phyloP scores from a whole-genome alignment of 805 yeast species.

The Candida saitoana region DNA sequence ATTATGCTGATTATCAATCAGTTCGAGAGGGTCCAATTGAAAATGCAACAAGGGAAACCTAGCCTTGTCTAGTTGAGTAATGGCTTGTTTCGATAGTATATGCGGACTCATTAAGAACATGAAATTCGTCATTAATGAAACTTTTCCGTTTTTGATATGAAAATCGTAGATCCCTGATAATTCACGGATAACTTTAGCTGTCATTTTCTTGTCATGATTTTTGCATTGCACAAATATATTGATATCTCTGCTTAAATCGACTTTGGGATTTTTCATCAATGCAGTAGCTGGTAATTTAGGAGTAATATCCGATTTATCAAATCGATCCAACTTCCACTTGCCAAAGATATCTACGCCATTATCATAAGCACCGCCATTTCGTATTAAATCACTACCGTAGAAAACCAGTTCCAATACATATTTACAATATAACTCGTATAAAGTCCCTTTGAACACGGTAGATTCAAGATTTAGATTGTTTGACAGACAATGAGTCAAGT shows the following conservation, averaged over 20 bases:
- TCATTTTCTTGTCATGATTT: slow-evolving; percentile 40
- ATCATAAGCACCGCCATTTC: slow-evolving; percentile 55
- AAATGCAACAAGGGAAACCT: slow-evolving; percentile 44
- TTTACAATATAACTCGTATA: slow-evolving; percentile 48
- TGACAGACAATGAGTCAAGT: slow-evolving; percentile 24
- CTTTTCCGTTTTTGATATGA: slow-evolving; percentile 23
- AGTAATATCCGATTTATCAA: slow-evolving; percentile 10
- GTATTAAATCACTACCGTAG: slow-evolving; percentile 32
- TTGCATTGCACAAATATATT: slow-evolving; percentile 54
- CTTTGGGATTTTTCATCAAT: slow-evolving; percentile 7
- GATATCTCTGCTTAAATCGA: slow-evolving; percentile 23
- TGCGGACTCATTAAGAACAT: slow-evolving; percentile 46
- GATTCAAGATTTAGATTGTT: slow-evolving; percentile 23
- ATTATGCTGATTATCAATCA: slow-evolving; percentile 5
- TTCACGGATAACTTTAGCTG: slow-evolving; percentile 49
- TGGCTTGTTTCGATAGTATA: slow-evolving; percentile 45
- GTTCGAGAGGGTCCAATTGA: slow-evolving; percentile 31
- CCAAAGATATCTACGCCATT: slow-evolving; percentile 56
- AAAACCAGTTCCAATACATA: slow-evolving; percentile 35
- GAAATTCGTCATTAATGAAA: slow-evolving; percentile 16
- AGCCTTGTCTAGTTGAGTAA: slow-evolving; percentile 41
- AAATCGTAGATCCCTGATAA: slow-evolving; percentile 47
- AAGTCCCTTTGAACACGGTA: slow-evolving; percentile 50
- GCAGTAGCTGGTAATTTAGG: slow-evolving; percentile 5
- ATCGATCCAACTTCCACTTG: slow-evolving; percentile 40